Evolutionary conservation across 129 eudicot genomes (phyloP).

Genomic region (Helianthus tuberosus): DNA sequence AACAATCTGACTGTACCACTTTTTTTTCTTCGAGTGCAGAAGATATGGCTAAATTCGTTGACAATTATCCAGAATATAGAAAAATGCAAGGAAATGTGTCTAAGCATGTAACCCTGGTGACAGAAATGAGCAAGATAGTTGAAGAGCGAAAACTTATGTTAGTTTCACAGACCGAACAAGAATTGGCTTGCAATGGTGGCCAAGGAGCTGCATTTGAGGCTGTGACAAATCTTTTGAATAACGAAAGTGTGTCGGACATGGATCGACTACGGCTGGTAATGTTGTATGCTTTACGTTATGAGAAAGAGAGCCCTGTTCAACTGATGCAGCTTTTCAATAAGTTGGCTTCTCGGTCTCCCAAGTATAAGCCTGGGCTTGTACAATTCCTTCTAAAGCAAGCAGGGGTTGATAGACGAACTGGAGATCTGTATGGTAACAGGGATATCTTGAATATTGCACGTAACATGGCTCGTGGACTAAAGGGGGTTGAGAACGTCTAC

Average conservation of each 20-base stretch:
- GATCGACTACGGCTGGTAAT: conserved; percentile 91
- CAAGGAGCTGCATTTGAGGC: conserved; percentile 99
- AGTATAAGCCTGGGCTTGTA: conserved; percentile 98
- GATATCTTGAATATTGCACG: conserved; percentile 91
- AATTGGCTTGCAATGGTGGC: conserved; percentile 97
- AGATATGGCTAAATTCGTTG: conserved; percentile 99
- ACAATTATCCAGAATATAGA: conserved; percentile 92
- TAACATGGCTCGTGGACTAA: conserved; percentile 98
- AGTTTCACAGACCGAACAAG: conserved; percentile 97
- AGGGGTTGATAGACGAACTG: conserved; percentile 90
- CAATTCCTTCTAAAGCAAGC: conserved; percentile 96
- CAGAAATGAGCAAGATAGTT: conserved; percentile 99
- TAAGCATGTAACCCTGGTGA: conserved; percentile 95
- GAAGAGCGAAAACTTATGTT: conserved; percentile 95
- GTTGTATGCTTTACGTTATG: conserved; percentile 95
- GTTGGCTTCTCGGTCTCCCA: conserved; percentile 90
- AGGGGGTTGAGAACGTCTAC: conserved; percentile 99
- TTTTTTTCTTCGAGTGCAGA: conserved; percentile 54
- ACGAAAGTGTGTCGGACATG: conserved; percentile 83
- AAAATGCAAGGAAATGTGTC: conserved; percentile 98
- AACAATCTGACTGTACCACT: conserved; percentile 7
- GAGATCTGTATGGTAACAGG: conserved; percentile 94
- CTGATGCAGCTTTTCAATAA: conserved; percentile 97
- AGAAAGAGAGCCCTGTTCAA: conserved; percentile 98
- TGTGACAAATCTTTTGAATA: conserved; percentile 85